Percentiles rank a stretch among this genome's conserved stretches.
Conservation (phyloP, 106 monocot genomes). For the Platanthera zijinensis region DNA sequence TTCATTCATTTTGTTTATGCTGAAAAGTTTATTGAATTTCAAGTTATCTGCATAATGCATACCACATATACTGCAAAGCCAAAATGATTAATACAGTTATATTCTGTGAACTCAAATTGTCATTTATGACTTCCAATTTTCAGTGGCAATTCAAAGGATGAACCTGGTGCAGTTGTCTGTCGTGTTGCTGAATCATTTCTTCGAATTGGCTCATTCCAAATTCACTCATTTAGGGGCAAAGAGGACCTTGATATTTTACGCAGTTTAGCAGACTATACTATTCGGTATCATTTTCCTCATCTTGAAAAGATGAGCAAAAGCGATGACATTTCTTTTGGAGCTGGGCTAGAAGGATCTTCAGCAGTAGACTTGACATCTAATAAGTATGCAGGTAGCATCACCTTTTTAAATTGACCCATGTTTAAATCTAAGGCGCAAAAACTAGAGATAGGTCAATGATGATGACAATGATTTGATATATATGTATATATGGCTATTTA, state of each 20-base stretch:
- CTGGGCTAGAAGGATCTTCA: slow-evolving; percentile 36
- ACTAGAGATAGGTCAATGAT: background rate
- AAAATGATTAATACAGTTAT: background rate
- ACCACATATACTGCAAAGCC: background rate
- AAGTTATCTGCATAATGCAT: background rate
- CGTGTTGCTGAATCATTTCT: slow-evolving; percentile 93
- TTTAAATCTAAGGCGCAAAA: background rate
- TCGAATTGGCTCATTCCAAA: slow-evolving; percentile 92
- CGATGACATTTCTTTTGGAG: slow-evolving; percentile 61
- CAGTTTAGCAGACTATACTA: slow-evolving; percentile 76
- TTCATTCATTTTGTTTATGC: background rate
- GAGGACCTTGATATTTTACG: slow-evolving; percentile 70
- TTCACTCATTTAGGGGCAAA: slow-evolving; percentile 67
- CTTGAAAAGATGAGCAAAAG: slow-evolving; percentile 77
- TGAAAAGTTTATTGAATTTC: background rate
- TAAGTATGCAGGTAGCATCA: slow-evolving; percentile 80
- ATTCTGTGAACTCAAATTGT: background rate
- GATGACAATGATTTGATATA: too few species aligned
- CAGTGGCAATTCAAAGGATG: slow-evolving; percentile 96
- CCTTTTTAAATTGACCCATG: background rate
- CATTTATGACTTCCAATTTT: slow-evolving; percentile 5
- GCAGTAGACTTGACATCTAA: slow-evolving; percentile 80
- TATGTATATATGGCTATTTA: too few species aligned
- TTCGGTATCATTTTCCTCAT: slow-evolving; percentile 84
- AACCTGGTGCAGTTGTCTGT: slow-evolving; percentile 96